phyloP scores from a whole-genome alignment of 1,284 basidiomycete genomes.

The Mycosarcoma mackinlayi region DNA sequence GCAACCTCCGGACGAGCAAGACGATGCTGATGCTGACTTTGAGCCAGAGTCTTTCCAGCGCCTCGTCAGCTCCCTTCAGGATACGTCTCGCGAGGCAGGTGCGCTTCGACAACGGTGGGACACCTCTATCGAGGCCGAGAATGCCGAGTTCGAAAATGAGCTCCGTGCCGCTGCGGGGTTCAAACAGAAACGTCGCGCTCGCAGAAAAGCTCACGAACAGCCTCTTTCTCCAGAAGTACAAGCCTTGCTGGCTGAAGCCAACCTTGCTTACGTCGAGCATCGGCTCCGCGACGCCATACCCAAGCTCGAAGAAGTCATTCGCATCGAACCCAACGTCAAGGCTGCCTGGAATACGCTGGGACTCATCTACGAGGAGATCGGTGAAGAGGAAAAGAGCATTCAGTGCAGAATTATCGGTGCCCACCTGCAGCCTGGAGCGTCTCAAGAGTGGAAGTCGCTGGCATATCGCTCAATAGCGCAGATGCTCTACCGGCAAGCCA shows the following conservation, averaged over 20 bases:
- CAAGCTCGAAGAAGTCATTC: constrained; percentile 89
- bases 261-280: constrained; percentile 83
- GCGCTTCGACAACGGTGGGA: constrained; percentile 52
- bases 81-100: constrained; percentile 39
- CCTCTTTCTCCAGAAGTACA: constrained; percentile 82
- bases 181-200: constrained; percentile 39
- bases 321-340: constrained; percentile 86
- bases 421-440: constrained; percentile 80
- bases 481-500: constrained; percentile 82
- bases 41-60: constrained; percentile 53
- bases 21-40: constrained; percentile 37
- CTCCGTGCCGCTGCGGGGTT: constrained; percentile 56
- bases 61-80: constrained; percentile 51
- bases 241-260: constrained; percentile 83
- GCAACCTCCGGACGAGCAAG: neutral
- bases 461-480: constrained; percentile 73
- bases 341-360: constrained; percentile 88
- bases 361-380: constrained; percentile 79
- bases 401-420: constrained; percentile 90
- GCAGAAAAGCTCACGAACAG: constrained; percentile 42
- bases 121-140: constrained; percentile 58
- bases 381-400: constrained; percentile 78
- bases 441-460: constrained; percentile 86
- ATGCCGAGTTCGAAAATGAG: constrained; percentile 61
- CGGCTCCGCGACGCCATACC: constrained; percentile 78